phyloP scores from a whole-genome alignment of 164 flowering plant species.

The Platanus orientalis region DNA sequence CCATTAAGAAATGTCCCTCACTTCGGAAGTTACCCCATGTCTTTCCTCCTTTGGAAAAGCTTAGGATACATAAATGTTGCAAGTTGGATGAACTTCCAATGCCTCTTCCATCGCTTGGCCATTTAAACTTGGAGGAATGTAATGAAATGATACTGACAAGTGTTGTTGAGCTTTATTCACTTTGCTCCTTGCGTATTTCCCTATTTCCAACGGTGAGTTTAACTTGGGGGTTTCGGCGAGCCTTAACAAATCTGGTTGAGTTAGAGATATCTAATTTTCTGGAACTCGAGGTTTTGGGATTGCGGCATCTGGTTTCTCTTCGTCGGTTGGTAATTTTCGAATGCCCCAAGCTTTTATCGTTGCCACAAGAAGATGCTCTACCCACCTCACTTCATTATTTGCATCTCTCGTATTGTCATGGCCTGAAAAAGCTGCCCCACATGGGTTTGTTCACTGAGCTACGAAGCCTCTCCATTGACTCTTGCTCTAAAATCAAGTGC shows the following conservation, averaged over 20 bases:
- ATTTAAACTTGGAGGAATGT: not conserved
- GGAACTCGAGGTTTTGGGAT: too few relatives aligned
- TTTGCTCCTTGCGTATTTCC: not conserved
- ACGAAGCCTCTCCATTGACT: not conserved
- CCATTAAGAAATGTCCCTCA: not conserved
- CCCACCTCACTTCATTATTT: not conserved
- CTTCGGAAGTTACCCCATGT: not conserved
- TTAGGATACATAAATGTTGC: constrained; percentile 6
- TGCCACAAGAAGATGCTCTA: not conserved
- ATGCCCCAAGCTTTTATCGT: not conserved
- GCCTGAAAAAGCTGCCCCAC: not conserved
- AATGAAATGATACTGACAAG: not conserved
- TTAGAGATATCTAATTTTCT: not conserved
- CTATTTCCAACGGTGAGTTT: not conserved
- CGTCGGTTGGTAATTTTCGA: not conserved
- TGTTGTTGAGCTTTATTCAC: not conserved
- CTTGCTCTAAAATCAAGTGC: too few relatives aligned
- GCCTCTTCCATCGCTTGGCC: not conserved
- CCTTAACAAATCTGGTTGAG: not conserved
- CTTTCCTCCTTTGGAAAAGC: constrained; percentile 8
- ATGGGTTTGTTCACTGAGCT: too few relatives aligned
- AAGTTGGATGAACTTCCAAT: not conserved
- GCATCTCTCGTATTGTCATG: not conserved
- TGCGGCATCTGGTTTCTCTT: not conserved
- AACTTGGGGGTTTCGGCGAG: not conserved